These are phyloP conservation scores for Tylopilus sp. DNA, from an alignment of 768 basidiomycete species.

Conservation along the genomic window DNA sequence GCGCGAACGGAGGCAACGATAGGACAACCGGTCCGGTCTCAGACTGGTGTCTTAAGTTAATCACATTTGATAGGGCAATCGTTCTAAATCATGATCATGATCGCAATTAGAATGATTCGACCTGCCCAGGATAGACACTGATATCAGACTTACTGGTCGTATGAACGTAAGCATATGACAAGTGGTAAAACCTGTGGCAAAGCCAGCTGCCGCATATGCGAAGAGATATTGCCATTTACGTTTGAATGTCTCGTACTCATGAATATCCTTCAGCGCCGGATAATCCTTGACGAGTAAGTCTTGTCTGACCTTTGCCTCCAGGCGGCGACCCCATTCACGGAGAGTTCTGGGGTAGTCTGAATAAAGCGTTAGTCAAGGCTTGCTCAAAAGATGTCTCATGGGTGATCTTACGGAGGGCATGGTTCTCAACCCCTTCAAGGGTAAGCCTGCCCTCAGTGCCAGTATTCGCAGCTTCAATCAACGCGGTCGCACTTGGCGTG, in stretches of 20 bases:
- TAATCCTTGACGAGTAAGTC: slow-evolving; percentile 56
- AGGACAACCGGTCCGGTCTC: no score
- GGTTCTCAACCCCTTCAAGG: slow-evolving; percentile 82
- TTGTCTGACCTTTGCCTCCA: slow-evolving; percentile 61
- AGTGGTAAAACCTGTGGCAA: slow-evolving; percentile 76
- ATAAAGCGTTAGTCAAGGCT: slow-evolving; percentile 1
- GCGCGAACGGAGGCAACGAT: slow-evolving; percentile 17
- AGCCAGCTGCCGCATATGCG: slow-evolving; percentile 77
- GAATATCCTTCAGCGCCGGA: slow-evolving; percentile 52
- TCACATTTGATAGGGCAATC: slow-evolving; percentile 50
- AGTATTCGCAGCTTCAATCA: slow-evolving; percentile 67
- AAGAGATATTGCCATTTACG: slow-evolving; percentile 85
- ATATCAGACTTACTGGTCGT: slow-evolving; percentile 54
- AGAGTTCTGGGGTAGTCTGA: slow-evolving; percentile 73
- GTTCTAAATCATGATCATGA: slow-evolving; percentile 41
- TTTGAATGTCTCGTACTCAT: slow-evolving; percentile 67
- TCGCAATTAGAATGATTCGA: slow-evolving; percentile 1
- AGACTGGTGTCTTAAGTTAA: slow-evolving; percentile 33
- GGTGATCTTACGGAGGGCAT: slow-evolving; percentile 59
- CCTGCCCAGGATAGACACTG: not conserved
- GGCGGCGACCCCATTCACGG: slow-evolving; percentile 84
- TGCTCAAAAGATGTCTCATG: not conserved
- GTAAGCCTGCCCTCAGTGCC: slow-evolving; percentile 75
- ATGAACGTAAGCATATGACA: slow-evolving; percentile 81
- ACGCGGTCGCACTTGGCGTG: slow-evolving; percentile 77